Base-by-base conservation (phyloP, 2,329 filamentous ascomycete species). In the Cordyceps fumosorosea region DNA sequence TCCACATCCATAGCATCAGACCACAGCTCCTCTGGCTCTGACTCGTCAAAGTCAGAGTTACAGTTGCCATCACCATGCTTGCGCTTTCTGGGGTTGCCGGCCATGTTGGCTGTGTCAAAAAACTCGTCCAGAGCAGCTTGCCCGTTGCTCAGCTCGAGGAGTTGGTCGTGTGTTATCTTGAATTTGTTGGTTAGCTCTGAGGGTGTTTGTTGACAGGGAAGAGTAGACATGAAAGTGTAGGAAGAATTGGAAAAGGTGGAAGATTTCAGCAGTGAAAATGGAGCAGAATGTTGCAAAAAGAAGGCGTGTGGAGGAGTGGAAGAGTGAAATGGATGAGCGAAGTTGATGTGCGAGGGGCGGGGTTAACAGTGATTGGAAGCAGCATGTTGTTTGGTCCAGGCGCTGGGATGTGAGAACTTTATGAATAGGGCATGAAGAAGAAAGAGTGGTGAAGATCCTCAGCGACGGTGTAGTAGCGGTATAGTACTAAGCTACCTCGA, bases 131-230 rank as follows among this genome's bases (percentile, higher is more conserved):
- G 64, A 5, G 73, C 71, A 34, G 59, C 60, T 60, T 65, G 66
- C 44, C 74, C 76, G 69, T 74, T 75, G 40, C 73, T 65, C 12
- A 74, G 64, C 5, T 65, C 62, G 57, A 72, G 56, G 0, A 77
- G 69, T 11, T 74, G 63, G 22, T 68, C 63, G 24, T 70, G 65
- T 20, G 69, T 62, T 53, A 77, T 64, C 75, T 77, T 66, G 32
- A 10, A 32, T 42, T 16, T 51, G 56, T 51, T 22, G 50, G 56
- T 40, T n/a, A 12, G 20, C 26, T 44, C 14, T 48, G 20, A 3
- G 12, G 54, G 34, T 37, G 12, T 3, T 37, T 37, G 12, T 3
- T 37, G 34, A 37, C 11, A 45, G n/a, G 18, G 37, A 2, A 47
- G 32, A 34, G 37, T 1, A 34, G 32, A 34, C 8, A 16, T 11